Evolutionary conservation across 2,329 filamentous ascomycete genomes (phyloP).

Genomic region (Xylariaceae sp.): DNA sequence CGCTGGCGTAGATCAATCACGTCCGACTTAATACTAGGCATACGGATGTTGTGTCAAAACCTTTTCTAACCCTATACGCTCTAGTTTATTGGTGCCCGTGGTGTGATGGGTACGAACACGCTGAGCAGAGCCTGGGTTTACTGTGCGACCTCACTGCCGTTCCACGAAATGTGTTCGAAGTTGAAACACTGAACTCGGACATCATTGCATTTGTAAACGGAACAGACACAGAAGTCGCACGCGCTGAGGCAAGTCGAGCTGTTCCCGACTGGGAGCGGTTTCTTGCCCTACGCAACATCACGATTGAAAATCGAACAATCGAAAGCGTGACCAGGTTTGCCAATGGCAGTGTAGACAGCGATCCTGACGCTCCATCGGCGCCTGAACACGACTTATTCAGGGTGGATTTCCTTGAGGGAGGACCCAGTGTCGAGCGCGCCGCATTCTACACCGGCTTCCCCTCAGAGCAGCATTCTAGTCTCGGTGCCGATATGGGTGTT

Average conservation of each 20-base stretch:
- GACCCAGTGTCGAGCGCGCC: conserved; percentile 39
- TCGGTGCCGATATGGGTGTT: conserved; percentile 49
- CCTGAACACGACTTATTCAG: conserved; percentile 55
- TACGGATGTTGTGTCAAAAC: too few species aligned
- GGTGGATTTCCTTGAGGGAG: conserved; percentile 49
- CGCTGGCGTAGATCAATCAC: too few species aligned
- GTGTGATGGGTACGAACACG: conserved; percentile 63
- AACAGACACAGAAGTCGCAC: conserved; percentile 47
- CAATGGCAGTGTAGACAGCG: conserved; percentile 33
- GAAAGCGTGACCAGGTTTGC: conserved; percentile 44
- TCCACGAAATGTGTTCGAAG: conserved; percentile 46
- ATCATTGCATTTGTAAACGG: conserved; percentile 60
- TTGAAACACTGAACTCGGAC: conserved; percentile 53
- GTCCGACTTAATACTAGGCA: too few species aligned
- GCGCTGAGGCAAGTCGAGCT: conserved; percentile 37
- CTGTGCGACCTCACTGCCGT: conserved; percentile 45
- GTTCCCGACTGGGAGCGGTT: conserved; percentile 49
- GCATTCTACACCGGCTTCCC: conserved; percentile 53
- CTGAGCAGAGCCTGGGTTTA: conserved; percentile 55
- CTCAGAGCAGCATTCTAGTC: conserved; percentile 44
- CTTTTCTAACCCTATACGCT: too few species aligned
- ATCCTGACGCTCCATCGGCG: conserved; percentile 42
- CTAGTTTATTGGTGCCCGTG: conserved; percentile 33
- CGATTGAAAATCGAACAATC: conserved; percentile 56
- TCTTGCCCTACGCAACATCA: conserved; percentile 48